Evolutionary conservation across 2,329 filamentous ascomycete genomes (phyloP), one percentile per base, ranked within the genome.

Genomic region (Colletotrichum sidae): DNA sequence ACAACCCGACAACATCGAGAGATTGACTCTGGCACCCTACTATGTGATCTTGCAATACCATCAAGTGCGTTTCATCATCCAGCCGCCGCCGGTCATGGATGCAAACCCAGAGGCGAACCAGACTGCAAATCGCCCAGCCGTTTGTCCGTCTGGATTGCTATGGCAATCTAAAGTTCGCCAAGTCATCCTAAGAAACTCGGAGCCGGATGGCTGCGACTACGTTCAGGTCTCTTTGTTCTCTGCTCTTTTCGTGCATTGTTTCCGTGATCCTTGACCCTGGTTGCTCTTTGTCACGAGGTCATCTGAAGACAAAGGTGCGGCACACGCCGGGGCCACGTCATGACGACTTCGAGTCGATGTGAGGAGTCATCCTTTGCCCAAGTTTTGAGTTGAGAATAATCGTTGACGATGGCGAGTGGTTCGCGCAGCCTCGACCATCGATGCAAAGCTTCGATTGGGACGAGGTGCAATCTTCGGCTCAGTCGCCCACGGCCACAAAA

Each of bases 241-340:
- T 57, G 25, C 9, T 55, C 38, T n/a, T 38, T 51, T 41, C 45
- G 15, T 59, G n/a, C 49, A 54, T 55, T 44, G n/a, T 46, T 39
- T 46, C 41, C 34, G 47, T 15, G 8, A 34, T 58, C 46, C 47
- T 42, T 11, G 44, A 50, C 39, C 60, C 42, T 35, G 37, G 53
- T 37, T 44, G n/a, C 7, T 50, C 60, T 64, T 67, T 55, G 49
- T 67, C 64, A 64, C 60, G 44, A 67, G 54, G 54, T 33, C 38
- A 6, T 50, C 60, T 34, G 49, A 59, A 50, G 54, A 45, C 49
- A 63, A 59, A 25, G 39, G 57, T 51, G 44, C 60, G 53, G 60
- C 47, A 45, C 54, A 49, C 45, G 47, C 54, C 42, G 64, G 37
- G 55, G 55, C 60, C n/a, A 64, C 25, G 52, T 38, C 45, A 55